Base-by-base conservation (phyloP, 2,329 filamentous ascomycete genomes). In the Claviceps quebecensis region DNA sequence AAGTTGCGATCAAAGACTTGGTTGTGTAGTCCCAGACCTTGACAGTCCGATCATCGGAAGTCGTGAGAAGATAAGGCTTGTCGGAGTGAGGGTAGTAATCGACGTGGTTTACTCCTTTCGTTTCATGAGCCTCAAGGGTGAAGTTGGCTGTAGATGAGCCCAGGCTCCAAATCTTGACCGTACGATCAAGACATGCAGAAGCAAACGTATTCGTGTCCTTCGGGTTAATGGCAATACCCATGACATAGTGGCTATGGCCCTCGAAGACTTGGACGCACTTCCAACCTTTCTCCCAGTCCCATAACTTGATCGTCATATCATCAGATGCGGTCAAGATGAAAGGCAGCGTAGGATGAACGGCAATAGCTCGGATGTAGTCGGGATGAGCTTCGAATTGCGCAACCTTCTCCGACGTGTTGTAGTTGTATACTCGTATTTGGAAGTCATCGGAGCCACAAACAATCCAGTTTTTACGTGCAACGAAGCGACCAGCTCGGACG, bases 1-100 rank as follows among this genome's bases (percentile, higher is more conserved):
- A 77, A 2, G 91, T 97, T 34, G 93, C 93, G 64, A 97, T 96
- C 57, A 97, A 75, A 13, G 89, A 93, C 72, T 98, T 98, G 47
- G 90, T 97, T 13, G 91, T 97, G 74, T 98, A 97, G 66, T 98
- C 93, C 91, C 93, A 98, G 51, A 98, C 81, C 75, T 97, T 97
- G 61, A 97, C 88, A 1, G 91, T 97, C 61, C 87, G 83, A 69
- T 97, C 93, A 66, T 98, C 93, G 7, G 89, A 95, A 14, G 91
- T 96, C 23, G 93, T 98, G 56, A 98, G 83, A 45, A 98, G 83
- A 64, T 98, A 97, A 26, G 82, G 82, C 67, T 84, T 84, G 63
- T 85, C 82, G 59, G 80, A 82, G 62, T 84, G 81, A 11, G 81
- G 81, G 62, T 85, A 85, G 70, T 85, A 98, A 65, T 98, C 93